Conservation (phyloP, 257 asterid species). For the Anisodus acutangulus region DNA sequence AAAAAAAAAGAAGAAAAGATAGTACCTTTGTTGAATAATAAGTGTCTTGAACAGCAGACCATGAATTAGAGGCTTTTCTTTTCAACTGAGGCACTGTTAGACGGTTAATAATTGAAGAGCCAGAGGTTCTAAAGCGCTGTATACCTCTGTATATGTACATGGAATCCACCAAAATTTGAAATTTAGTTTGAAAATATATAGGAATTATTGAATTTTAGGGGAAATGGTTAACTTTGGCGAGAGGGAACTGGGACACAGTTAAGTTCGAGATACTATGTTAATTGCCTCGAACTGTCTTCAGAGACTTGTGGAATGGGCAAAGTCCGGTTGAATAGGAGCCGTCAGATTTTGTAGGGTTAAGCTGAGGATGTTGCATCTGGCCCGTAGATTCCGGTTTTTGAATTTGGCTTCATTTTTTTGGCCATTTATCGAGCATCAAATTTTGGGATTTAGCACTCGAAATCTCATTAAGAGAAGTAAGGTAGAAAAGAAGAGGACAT, state of each 20-base stretch:
- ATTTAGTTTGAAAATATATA: not conserved
- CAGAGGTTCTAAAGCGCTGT: slow-evolving; percentile 66
- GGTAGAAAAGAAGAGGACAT: no score
- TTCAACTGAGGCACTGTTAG: slow-evolving; percentile 49
- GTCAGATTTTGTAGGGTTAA: not conserved
- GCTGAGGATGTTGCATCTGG: not conserved
- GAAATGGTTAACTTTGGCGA: not conserved
- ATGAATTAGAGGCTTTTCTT: slow-evolving; percentile 61
- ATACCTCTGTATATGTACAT: slow-evolving; percentile 46
- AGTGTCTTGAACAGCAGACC: slow-evolving; percentile 71
- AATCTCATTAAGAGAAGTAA: no score
- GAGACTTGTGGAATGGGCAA: slow-evolving; percentile 20
- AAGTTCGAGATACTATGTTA: not conserved
- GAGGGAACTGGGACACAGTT: not conserved
- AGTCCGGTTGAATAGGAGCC: not conserved
- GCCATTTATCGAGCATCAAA: not conserved
- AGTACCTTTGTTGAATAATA: slow-evolving; percentile 67
- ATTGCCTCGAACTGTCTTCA: not conserved
- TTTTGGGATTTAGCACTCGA: no score
- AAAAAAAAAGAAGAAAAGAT: not conserved
- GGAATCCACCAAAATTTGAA: not conserved
- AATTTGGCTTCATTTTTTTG: no score
- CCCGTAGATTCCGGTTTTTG: not conserved
- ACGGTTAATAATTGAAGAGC: slow-evolving; percentile 45
- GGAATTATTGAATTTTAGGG: not conserved